A percentile compares a stretch with the other conserved stretches of the same genome.
phyloP scores from a whole-genome alignment of 768 basidiomycete genomes.

The Mycena indigotica region DNA sequence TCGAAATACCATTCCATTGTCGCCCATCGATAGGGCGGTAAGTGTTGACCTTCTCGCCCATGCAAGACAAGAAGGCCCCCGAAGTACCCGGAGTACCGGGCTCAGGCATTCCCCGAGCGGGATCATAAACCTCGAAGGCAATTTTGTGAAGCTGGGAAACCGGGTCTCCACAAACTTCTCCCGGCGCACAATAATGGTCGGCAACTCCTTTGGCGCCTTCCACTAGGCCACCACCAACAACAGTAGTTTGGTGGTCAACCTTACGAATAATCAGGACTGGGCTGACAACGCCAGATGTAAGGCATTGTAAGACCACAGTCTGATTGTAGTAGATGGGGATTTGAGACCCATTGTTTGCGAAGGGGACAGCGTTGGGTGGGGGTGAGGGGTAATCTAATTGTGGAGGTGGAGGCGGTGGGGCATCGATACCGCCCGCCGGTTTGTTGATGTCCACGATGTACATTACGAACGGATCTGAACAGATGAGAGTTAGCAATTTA shows the following conservation, averaged over 20 bases:
- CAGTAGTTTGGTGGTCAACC: conserved; percentile 87
- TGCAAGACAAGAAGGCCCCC: conserved; percentile 86
- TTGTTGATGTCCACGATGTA: conserved; percentile 95
- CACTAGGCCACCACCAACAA: conserved; percentile 87
- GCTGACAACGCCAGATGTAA: conserved; percentile 91
- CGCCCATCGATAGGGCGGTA: conserved; percentile 84
- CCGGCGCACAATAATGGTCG: conserved; percentile 78
- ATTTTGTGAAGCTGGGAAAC: conserved; percentile 97
- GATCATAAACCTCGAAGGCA: conserved; percentile 88
- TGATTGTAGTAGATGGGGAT: conserved; percentile 97
- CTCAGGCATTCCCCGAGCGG: conserved; percentile 67
- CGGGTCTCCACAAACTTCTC: conserved; percentile 90
- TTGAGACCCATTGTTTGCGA: conserved; percentile 79
- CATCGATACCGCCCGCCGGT: conserved; percentile 74
- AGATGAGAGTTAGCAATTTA: conserved; percentile 9
- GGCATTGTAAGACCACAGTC: conserved; percentile 91
- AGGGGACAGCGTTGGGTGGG: conserved; percentile 87
- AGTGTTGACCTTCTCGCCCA: conserved; percentile 92
- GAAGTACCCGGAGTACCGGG: conserved; percentile 76
- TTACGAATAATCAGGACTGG: conserved; percentile 93
- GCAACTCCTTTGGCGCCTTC: conserved; percentile 85
- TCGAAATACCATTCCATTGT: conserved; percentile 63
- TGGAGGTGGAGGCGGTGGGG: conserved; percentile 77
- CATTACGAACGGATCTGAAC: conserved; percentile 87
- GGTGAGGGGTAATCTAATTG: conserved; percentile 90